Conservation (phyloP, 176 grass and related monocot species). For the Thinopyrum elongatum region DNA sequence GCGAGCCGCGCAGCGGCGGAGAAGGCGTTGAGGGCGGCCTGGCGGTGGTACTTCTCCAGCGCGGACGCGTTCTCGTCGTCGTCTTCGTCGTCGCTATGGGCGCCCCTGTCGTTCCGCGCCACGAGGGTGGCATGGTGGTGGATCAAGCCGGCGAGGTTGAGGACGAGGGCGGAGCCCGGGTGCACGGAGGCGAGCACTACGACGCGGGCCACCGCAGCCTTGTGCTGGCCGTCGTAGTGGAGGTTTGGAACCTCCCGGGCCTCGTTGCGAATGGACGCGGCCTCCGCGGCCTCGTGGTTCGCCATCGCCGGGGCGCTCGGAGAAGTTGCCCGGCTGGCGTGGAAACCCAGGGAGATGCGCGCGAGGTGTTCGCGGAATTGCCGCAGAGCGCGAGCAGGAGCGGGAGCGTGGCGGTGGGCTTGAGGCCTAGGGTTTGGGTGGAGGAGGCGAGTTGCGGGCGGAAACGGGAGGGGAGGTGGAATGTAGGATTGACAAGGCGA, state of each 20-base stretch:
- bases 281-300: not conserved
- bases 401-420: no score
- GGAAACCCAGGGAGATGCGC: no score
- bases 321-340: not conserved
- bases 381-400: no score
- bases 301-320: not conserved
- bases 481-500: no score
- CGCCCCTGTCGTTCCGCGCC: not conserved
- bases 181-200: not conserved
- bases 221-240: not conserved
- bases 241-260: not conserved
- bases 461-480: no score
- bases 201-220: not conserved
- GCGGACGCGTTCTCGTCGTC: not conserved
- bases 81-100: no score
- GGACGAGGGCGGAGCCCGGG: not conserved
- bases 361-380: no score
- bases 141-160: not conserved
- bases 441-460: no score
- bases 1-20: not conserved
- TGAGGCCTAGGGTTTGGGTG: no score
- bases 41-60: not conserved
- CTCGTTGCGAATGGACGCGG: not conserved
- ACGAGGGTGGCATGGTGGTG: not conserved
- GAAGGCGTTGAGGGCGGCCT: not conserved